Conservation (phyloP, 2,329 filamentous ascomycete genomes). For the Alternaria viburni region DNA sequence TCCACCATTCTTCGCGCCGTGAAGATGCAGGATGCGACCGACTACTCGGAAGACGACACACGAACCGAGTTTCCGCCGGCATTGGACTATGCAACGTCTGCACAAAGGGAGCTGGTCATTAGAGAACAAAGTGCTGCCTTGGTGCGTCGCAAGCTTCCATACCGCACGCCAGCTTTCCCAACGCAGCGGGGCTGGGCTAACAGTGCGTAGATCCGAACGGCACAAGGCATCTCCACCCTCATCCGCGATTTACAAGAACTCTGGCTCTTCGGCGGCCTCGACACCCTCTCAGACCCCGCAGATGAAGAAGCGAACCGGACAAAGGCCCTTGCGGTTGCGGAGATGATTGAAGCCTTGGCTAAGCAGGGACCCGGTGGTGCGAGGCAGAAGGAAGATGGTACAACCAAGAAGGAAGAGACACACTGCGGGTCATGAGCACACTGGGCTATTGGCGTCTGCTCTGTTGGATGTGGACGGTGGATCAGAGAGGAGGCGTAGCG, state of each 20-base stretch:
- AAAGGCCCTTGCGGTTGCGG: conserved; percentile 28
- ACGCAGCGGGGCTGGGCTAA: background rate
- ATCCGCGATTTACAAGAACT: conserved; percentile 69
- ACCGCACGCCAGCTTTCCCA: background rate
- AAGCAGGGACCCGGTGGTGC: conserved; percentile 15
- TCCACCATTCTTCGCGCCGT: conserved; percentile 62
- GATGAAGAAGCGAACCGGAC: conserved; percentile 32
- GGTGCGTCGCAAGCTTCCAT: conserved; percentile 46
- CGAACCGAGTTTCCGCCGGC: conserved; percentile 30
- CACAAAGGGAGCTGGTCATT: conserved; percentile 64
- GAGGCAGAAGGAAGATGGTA: background rate
- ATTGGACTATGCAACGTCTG: conserved; percentile 61
- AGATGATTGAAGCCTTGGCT: conserved; percentile 30
- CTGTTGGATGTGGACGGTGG: background rate
- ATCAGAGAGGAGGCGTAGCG: background rate
- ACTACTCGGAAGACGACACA: conserved; percentile 13
- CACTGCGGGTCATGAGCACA: background rate
- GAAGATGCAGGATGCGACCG: conserved; percentile 53
- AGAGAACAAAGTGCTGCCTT: conserved; percentile 65
- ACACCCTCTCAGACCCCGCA: conserved; percentile 55
- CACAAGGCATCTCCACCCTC: conserved; percentile 67
- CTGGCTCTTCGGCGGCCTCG: conserved; percentile 70
- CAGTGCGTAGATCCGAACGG: conserved; percentile 58
- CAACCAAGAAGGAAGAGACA: conserved; percentile 1
- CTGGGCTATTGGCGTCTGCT: too few relatives aligned